Base-by-base conservation (phyloP, 495 filamentous ascomycete species). In the Hapsidospora chrysogenum region DNA sequence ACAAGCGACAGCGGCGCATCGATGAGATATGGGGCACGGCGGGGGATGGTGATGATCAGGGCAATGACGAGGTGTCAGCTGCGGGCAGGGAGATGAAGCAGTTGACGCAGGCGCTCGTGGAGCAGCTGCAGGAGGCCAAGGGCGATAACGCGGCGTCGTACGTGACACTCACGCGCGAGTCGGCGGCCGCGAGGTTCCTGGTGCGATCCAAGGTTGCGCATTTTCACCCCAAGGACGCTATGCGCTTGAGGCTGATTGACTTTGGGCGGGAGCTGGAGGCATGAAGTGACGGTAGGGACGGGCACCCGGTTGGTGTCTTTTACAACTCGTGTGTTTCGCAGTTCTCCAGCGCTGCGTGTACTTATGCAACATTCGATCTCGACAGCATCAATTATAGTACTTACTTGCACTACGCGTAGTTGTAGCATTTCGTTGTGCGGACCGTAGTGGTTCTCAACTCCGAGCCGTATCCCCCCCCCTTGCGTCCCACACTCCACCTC, bases 151-250 rank as follows among this genome's bases (percentile, higher is more conserved):
- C 65, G 11, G 63, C 63, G 13, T 68, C 66, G 1, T 93, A 92
- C 58, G 64, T 86, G 23, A 57, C 63, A 27, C 52, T 93, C 8
- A 46, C 64, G n/a, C 63, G 67, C 38, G 85, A 93, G 41, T 79
- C 78, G n/a, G 82, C 85, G 9, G 73, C 76, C 17, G 78, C 76
- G 1, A 67, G 83, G 39, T 94, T 92, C 49, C 61, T 94, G 8
- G 79, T 94, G 15, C 64, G 80, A 41, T 78, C 78, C 16, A 87
- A 80, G 47, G 76, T 87, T 21, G 85, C 85, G 15, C 75, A 83
- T 43, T 89, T 89, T 41, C 80, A 92, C 54, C 82, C 85, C 2
- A 74, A 70, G 39, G 83, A 94, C 57, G 80, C 85, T 0, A 67
- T 65, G 35, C 71, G 67, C 47, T 45, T 94, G 41, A 71, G 79